Conservation (phyloP, 768 basidiomycete species). For the Leccinellum rugosiceps region DNA sequence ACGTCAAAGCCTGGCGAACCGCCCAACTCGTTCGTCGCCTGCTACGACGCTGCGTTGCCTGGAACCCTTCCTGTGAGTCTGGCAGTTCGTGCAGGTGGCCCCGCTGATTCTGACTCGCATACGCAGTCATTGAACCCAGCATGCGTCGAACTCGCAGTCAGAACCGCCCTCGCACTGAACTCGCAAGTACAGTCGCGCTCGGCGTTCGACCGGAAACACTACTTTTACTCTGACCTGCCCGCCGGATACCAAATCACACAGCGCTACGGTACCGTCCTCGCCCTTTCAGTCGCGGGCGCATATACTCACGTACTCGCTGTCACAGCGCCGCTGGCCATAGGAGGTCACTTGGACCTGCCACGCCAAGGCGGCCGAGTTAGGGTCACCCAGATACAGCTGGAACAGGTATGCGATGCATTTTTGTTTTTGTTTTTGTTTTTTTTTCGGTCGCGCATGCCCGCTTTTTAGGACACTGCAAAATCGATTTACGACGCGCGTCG, state of each 20-base stretch:
- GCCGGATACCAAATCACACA: conserved; percentile 97
- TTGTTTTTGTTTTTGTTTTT: neutral
- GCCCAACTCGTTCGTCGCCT: conserved; percentile 72
- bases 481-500: conserved; percentile 58
- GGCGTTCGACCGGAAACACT: conserved; percentile 95
- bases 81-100: neutral
- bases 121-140: conserved; percentile 47
- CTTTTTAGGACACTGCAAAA: conserved; percentile 85
- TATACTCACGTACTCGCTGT: neutral
- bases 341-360: conserved; percentile 54
- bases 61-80: conserved; percentile 83
- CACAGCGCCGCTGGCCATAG: conserved; percentile 73
- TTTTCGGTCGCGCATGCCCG: neutral
- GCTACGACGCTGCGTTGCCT: conserved; percentile 88
- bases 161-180: conserved; percentile 76
- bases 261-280: conserved; percentile 65
- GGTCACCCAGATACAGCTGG: conserved; percentile 92
- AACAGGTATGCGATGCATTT: conserved; percentile 60
- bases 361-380: conserved; percentile 51
- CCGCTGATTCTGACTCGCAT: neutral
- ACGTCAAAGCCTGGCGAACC: conserved; percentile 45
- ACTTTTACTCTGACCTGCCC: conserved; percentile 94
- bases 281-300: neutral
- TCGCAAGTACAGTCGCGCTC: conserved; percentile 64
- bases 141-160: conserved; percentile 76